Percentiles rank a stretch among this genome's conserved stretches.
Evolutionary conservation across 1,139 yeast species (phyloP).

Genomic region (Arxiozyma telluris): DNA sequence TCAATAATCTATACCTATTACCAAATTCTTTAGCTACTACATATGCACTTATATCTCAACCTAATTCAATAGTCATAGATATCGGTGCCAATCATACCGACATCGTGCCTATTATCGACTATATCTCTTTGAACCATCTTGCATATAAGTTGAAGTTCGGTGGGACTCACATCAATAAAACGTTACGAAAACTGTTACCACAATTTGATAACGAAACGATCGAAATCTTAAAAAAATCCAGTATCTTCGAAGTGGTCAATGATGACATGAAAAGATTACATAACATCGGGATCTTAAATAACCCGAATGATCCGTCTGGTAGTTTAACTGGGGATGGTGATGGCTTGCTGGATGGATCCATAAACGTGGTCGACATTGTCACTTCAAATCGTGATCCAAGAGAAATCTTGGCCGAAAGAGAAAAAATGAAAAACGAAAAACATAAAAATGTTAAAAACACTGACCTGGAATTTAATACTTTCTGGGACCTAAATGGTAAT

Average conservation of each 20-base stretch:
- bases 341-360: conserved; percentile 56
- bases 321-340: conserved; percentile 29
- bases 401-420: conserved; percentile 54
- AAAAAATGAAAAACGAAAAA: conserved; percentile 36
- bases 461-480: conserved; percentile 58
- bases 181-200: conserved; percentile 48
- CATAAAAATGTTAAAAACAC: conserved; percentile 35
- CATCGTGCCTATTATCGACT: conserved; percentile 69
- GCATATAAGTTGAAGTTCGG: conserved; percentile 48
- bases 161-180: conserved; percentile 51
- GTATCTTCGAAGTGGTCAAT: conserved; percentile 70
- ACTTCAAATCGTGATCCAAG: conserved; percentile 59
- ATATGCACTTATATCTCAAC: conserved; percentile 61
- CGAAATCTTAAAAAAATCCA: conserved; percentile 65
- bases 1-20: conserved; percentile 64
- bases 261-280: conserved; percentile 46
- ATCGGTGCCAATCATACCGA: conserved; percentile 71
- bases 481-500: conserved; percentile 50
- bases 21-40: conserved; percentile 64
- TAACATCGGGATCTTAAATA: conserved; percentile 20
- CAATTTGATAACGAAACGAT: conserved; percentile 49
- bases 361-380: conserved; percentile 87
- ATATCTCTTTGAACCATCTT: conserved; percentile 50
- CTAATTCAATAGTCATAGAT: conserved; percentile 64
- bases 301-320: conserved; percentile 25